Evolutionary conservation across 768 basidiomycete genomes (phyloP), one percentile per base, ranked within the genome.

Genomic region (Hericium alpestre): DNA sequence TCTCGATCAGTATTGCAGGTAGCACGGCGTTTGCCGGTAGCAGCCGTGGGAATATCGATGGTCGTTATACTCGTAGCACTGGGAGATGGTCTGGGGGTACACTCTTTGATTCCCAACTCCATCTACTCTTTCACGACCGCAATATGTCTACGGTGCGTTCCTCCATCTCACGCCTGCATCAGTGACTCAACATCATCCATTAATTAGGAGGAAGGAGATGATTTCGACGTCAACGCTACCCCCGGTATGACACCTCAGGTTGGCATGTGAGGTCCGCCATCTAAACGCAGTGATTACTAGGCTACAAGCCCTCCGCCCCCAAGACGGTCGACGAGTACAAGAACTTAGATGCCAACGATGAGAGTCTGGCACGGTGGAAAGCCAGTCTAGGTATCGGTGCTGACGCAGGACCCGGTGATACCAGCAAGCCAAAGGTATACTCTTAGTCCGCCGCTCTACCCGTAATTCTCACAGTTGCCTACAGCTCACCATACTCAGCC

Each of bases 351-450:
- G 84, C 87, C 32, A 78, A 88, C 59, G 94, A 97, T 69, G 94
- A 96, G 72, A 92, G 90, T 69, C 79, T 98, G 65, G 84, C 87
- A 37, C 84, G 92, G 61, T 98, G 95, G 95, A 98, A 98, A 70
- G 91, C 90, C 40, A 92, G 86, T 54, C 78, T 98, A 25, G 95
- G 95, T 54, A 83, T 97, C 59, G 78, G 80, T 53, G 77, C 82
- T 38, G 83, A 79, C 27, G 74, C 68, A 18, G 25, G 67, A 4
- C 27, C 51, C 13, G 72, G 67, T 18, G 65, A 73, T 56, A 68
- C 74, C 13, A 71, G 59, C 62, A 82, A 81, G 13, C 87, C 88
- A 53, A 90, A 90, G 81, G 91, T 87, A 60, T 51, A 20, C 54
- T 38, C 51, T 25, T 43, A 67, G 53, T 43, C 15, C 51, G 11